Evolutionary conservation across 2,329 filamentous ascomycete genomes (phyloP), one percentile per base, ranked within the genome.

Genomic region (Raffaelea ambrosiae): DNA sequence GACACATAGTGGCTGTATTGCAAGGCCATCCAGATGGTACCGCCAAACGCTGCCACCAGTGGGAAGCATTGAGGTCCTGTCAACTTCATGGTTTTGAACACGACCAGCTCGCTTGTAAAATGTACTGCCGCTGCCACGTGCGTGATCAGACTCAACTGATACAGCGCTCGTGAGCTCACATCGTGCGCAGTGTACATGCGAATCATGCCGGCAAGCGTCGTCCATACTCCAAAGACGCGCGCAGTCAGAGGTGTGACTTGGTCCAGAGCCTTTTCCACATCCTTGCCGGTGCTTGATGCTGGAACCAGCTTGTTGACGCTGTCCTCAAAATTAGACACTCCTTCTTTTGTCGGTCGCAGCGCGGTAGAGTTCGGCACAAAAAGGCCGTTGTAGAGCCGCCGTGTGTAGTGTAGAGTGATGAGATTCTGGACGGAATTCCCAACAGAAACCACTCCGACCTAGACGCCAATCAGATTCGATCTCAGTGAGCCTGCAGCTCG

Each of bases 401-500:
- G 81, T 8, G 89, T 89, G 69, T 87, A 94, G 64, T 82, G 74
- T 3, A 90, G 75, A 18, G 88, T 94, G 33, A 71, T 60, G 68
- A 95, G 94, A 61, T 86, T 81, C 72, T 96, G 90, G 42, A 94
- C 63, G 33, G 82, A 85, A 73, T 98, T 98, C 59, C 80, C 84
- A 50, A 93, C 74, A 26, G 91, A 88, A 49, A 94, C 77, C 48
- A 89, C 61, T 48, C 88, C 88, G 61, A 95, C 77, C 91, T 96
- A 54, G 22, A n/a, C n/a, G n/a, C n/a, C n/a, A n/a, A n/a, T n/a
- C n/a, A n/a, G n/a, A n/a, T n/a, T n/a, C n/a, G n/a, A n/a, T n/a
- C n/a, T n/a, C n/a, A n/a, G n/a, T n/a, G n/a, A n/a, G n/a, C n/a
- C n/a, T n/a, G n/a, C n/a, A n/a, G n/a, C n/a, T n/a, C n/a, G n/a